Base-by-base conservation (phyloP, 176 grass and related monocot genomes). In the Saccharum spontaneum region DNA sequence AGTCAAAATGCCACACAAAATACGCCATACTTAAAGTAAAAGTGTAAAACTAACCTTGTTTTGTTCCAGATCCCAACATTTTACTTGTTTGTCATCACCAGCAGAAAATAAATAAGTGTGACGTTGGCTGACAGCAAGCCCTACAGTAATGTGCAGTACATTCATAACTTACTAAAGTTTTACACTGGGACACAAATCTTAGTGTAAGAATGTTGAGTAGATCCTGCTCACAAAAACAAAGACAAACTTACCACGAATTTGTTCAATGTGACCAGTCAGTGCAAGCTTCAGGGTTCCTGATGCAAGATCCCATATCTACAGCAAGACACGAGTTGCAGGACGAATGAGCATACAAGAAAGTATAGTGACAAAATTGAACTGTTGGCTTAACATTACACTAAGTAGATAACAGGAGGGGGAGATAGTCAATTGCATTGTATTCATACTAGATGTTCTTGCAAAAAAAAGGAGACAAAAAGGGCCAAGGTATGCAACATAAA, bases 81-180 rank as follows among this genome's bases (percentile, higher is more conserved):
- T 99, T 44, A 99, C 97, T 99, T 99, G 97, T 83, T 99, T 99
- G 79, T 99, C 97, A 92, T 96, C 97, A 75, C 97, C 97, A 91
- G 97, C 97, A 69, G 97, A 99, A 90, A 99, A 99, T 80, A 99
- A 87, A 84, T 99, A 99, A 22, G 97, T 99, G 54, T 99, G 93
- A 8, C 83, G 82, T 60, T 96, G 91, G 85, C 93, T 96, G 83
- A 96, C 97, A 62, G 93, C 97, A 92, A 99, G 93, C 67, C 97
- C 97, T 99, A 90, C 70, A 83, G 67, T 52, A 90, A 83, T 37
- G 39, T 31, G 18, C 5, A 70, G 69, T 80, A 66, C 39, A 87
- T 69, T 70, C 46, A 67, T 83, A n/a, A 83, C 23, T 55, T 37
- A 23, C 24, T 33, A 36, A 73, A 89, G n/a, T 75, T 75, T 28